Evolutionary conservation across 129 eudicot genomes (phyloP).

Genomic region (Rutidosis leptorrhynchoides): DNA sequence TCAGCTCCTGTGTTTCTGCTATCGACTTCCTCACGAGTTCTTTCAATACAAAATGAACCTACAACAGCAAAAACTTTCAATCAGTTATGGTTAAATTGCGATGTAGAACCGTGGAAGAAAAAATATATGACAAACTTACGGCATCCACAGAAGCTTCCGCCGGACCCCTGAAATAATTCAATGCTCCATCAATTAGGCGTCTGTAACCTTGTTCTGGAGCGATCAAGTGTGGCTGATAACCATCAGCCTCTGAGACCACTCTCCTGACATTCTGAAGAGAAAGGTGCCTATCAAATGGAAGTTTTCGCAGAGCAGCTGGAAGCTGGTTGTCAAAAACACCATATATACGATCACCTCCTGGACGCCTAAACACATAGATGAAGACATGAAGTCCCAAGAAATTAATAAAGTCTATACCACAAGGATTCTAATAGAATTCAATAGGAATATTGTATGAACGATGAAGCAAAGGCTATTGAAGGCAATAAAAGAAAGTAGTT

Average conservation of each 20-base stretch:
- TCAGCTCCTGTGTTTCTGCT: conserved; percentile 61
- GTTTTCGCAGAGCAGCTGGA: conserved; percentile 53
- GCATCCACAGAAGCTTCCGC: conserved; percentile 71
- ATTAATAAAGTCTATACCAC: too few relatives aligned
- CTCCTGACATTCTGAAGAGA: conserved; percentile 55
- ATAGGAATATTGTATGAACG: too few relatives aligned
- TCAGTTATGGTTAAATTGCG: too few relatives aligned
- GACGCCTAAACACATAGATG: conserved; percentile 39
- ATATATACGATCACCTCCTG: conserved; percentile 64
- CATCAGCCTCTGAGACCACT: conserved; percentile 61
- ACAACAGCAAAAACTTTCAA: neutral
- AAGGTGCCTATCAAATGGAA: conserved; percentile 59
- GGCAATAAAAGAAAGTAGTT: conserved; percentile 5
- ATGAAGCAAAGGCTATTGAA: too few relatives aligned
- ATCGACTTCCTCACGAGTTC: conserved; percentile 62
- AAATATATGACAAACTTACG: conserved; percentile 34
- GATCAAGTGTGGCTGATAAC: too few relatives aligned
- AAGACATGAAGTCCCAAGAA: too few relatives aligned
- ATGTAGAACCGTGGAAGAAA: too few relatives aligned
- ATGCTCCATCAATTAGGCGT: conserved; percentile 51
- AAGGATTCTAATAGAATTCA: neutral
- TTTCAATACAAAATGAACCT: conserved; percentile 32
- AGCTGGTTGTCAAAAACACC: conserved; percentile 64
- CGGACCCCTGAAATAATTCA: conserved; percentile 54
- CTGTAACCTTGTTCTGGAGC: conserved; percentile 68